Evolutionary conservation across 2,329 filamentous ascomycete genomes (phyloP), one percentile per base, ranked within the genome.

Genomic region (Bipolaris sorokiniana): DNA sequence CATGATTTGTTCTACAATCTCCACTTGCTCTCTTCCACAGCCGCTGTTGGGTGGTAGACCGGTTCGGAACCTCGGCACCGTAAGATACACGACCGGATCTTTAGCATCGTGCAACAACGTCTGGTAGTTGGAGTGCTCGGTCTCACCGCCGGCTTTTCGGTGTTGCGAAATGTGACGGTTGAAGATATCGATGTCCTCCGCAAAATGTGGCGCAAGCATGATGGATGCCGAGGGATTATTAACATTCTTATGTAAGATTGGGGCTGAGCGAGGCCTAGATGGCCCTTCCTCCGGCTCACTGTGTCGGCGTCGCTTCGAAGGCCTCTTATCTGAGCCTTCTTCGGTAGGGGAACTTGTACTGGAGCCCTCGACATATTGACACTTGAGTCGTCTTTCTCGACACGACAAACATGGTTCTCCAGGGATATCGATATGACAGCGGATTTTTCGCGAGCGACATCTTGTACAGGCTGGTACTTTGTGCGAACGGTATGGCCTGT

Each of bases 31-130:
- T 45, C 65, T 70, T 3, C 78, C 78, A 11, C 76, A 75, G 5
- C 71, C 67, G 34, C 66, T 67, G 26, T 68, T 68, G 2, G 69
- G 69, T 10, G 66, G 69, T n/a, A 77, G 56, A 5, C 82, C 82
- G 54, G 80, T 79, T 48, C 82, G 77, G 48, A 80, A 79, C 37
- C 81, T 74, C 9, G 82, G 81, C 3, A 84, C 80, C 5, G 81
- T 82, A 7, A 76, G 66, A 48, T 79, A 79, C 2, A 78, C 70
- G 6, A 79, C 72, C 4, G 77, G 73, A 46, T 78, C 70, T 18
- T 79, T 74, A 5, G 68, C 61, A 50, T 74, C 79, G 50, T 79
- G 82, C 1, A 80, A 81, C 31, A 84, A 78, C 7, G 82, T 80
- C 45, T 82, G 81, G 57, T 84, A 84, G 15, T 78, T 79, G 7